Evolutionary conservation across 305 asterid genomes (phyloP), one percentile per base, ranked within the genome.

Genomic region (Solanum hybrid): DNA sequence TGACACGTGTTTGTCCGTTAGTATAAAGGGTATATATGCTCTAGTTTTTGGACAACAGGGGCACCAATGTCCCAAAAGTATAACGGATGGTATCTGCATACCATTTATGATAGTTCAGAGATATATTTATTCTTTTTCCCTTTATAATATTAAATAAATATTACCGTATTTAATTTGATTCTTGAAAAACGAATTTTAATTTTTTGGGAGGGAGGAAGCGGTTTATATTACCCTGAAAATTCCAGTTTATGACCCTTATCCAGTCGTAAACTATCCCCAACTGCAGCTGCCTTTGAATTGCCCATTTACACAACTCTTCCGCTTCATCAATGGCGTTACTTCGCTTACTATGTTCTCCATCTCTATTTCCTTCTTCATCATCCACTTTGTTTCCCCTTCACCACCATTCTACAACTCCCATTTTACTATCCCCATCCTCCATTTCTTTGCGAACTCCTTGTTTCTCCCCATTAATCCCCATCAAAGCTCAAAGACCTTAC

Each of bases 361-460:
- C 92, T 24, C 80, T 91, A 80, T 37, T 86, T 88, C 71, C 90
- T 89, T 92, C 95, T 31, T 88, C 93, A 20, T 79, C 90, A 37
- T 75, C 94, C 75, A 90, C 86, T 89, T 74, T 86, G 35, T 90
- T 89, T 14, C 80, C 28, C 69, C 93, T 34, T 34, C 75, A 34
- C 51, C 89, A 83, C 39, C 71, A 42, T 28, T 42, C 87, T 42
- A 9, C 37, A 83, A 83, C 13, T 86, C 89, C 90, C 86, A 13
- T 78, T 83, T 46, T 86, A 29, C 40, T 74, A 24, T n/a, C 34
- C 64, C 33, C 24, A 10, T 64, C 31, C 14, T 71, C 90, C 89
- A 28, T 89, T 51, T 79, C 86, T 89, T 76, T 84, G 73, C 89
- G 35, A 39, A 61, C 89, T 69, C 64, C 88, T 89, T 39, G 88